Percentiles rank a stretch among this genome's conserved stretches.
Conservation (phyloP, 371 early-diverging fungal genomes). For the Mucor sp. region DNA sequence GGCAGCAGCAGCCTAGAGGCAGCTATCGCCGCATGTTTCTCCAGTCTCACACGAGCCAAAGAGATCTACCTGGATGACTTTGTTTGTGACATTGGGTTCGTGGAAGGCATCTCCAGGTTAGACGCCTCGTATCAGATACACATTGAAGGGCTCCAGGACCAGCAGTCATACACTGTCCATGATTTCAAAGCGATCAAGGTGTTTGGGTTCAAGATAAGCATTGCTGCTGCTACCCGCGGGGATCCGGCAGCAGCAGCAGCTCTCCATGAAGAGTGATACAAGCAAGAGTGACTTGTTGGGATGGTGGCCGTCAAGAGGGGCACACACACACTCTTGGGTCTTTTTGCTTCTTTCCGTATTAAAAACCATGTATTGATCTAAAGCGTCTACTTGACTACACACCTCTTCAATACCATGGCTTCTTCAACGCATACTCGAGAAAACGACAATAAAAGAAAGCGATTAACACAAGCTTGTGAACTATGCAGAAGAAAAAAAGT, state of each 20-base stretch:
- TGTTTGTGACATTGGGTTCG: conserved; percentile 8
- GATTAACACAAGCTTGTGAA: conserved; percentile 83
- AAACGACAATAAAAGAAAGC: conserved; percentile 56
- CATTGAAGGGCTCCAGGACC: not conserved
- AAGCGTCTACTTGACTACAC: too few relatives aligned
- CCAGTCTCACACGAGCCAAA: conserved; percentile 6
- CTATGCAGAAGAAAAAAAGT: conserved; percentile 81
- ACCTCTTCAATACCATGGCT: too few relatives aligned
- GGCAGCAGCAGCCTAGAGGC: conserved; percentile 11
- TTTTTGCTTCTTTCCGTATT: too few relatives aligned
- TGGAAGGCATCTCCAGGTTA: not conserved
- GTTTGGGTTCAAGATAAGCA: not conserved
- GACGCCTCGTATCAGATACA: not conserved
- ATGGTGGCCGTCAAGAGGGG: too few relatives aligned
- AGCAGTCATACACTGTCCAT: not conserved
- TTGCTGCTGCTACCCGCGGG: not conserved
- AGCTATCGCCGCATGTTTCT: conserved; percentile 12
- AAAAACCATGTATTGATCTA: not conserved
- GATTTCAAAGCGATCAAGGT: not conserved
- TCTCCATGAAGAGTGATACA: not conserved
- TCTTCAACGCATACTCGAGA: not conserved
- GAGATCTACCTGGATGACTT: conserved; percentile 10
- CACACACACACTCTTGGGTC: too few relatives aligned
- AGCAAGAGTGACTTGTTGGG: not conserved
- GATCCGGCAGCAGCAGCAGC: not conserved